Base-by-base conservation (phyloP, 2,329 filamentous ascomycete species). In the Cryphonectria nitschkei region DNA sequence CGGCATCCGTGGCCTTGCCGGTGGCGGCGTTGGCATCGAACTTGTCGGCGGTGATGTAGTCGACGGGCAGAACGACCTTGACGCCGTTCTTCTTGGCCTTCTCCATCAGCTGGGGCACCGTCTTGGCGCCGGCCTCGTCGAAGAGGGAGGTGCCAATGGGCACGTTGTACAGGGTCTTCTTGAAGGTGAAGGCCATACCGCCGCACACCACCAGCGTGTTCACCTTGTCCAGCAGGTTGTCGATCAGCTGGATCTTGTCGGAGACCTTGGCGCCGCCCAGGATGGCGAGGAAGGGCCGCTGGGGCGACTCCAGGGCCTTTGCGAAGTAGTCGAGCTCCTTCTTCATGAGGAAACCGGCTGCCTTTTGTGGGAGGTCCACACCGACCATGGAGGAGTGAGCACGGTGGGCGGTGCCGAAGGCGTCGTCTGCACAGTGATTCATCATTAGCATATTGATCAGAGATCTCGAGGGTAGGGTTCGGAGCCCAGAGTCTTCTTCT, bases 241-340 rank as follows among this genome's bases (percentile, higher is more conserved):
- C 95, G 81, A 99, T 98, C 78, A 99, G 89, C 87, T 98, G 94
- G 82, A 99, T 99, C 92, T 99, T 99, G 89, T 99, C 96, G 61
- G 94, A 97, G 76, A 99, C 94, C 89, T 99, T 99, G 82, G 96
- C 94, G 77, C 96, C 96, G 78, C 96, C 96, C 68, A 99, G 93
- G 81, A 99, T 99, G 81, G 96, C 97, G 68, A 99, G 91, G 93
- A 99, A 99, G 73, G 96, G 96, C 70, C 95, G 91, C 86, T 97
- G 88, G 73, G 96, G 96, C 77, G 88, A 90, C 87, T 99, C 96
- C 73, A 99, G 92, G 54, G 94, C 96, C 87, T 98, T 90, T 75
- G 96, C 96, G 81, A 99, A 99, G 91, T 99, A 99, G 81, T 99
- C 96, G 74, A 99, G 92, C 85, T 99, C 96, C 88, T 98, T 99